Evolutionary conservation across 192 early-diverging fungal genomes (phyloP), one percentile per base, ranked within the genome.

Genomic region (Radiomyces spectabilis): DNA sequence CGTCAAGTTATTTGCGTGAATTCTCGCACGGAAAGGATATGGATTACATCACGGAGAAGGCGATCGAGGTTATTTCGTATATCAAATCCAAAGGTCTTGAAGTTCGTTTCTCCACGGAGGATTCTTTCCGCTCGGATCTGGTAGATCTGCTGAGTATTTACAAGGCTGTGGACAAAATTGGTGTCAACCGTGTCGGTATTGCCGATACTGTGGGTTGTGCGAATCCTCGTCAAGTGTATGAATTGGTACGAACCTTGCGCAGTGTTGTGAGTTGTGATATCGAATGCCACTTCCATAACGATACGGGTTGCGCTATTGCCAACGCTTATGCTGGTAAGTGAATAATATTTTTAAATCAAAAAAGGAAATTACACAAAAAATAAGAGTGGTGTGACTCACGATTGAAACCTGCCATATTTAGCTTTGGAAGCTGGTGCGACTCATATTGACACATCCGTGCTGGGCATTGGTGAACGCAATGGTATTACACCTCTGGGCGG

Each of bases 11-110:
- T 62, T 78, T 98, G 48, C 84, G 96, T 42, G 93, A 98, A 75
- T 97, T 97, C 78, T 95, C 93, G 50, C 96, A 98, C 66, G 96
- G 96, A 57, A 98, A 98, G 76, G 94, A 98, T 69, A 98, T 98
- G 91, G 85, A 91, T 38, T 92, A 89, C 75, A 98, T 98, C 55
- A 92, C 89, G 73, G 83, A 93, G 66, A 85, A 90, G 59, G 96
- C 96, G 12, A 95, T 85, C 27, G 92, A 98, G 71, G 96, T 98
- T 22, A 93, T 98, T 69, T 78, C 80, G 65, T 98, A 87, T 70
- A 90, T 98, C 81, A 93, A 97, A 79, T 73, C 77, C 71, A 88
- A 95, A 78, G 94, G 94, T 40, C 76, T 97, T 5, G 94, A 98
- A 71, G 96, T 98, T 39, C 85, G 96, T 32, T 98, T 98, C 73